These are phyloP conservation scores for Leishmania major DNA, from an alignment of 208 protist species.

Conservation along the genomic window DNA sequence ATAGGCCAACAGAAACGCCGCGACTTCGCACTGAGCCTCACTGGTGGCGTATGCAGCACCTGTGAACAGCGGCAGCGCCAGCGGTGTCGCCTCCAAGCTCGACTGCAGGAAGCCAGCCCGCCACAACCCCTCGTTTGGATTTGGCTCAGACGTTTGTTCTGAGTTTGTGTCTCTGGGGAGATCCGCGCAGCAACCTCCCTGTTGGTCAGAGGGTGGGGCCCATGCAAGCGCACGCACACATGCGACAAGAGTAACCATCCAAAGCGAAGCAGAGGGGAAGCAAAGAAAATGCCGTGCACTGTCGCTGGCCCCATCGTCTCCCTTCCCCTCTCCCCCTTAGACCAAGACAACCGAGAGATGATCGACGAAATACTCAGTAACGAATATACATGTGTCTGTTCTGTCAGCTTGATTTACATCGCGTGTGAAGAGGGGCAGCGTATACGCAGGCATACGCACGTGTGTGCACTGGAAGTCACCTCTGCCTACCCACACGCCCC, in stretches of 20 bases:
- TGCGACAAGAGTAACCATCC: background rate
- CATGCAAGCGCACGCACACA: background rate
- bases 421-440: background rate
- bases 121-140: background rate
- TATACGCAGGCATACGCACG: background rate
- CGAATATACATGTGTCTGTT: background rate
- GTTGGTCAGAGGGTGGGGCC: background rate
- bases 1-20: background rate
- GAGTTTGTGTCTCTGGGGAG: background rate
- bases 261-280: background rate
- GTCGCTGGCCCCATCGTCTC: background rate
- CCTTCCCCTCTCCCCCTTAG: background rate
- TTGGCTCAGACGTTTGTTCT: background rate
- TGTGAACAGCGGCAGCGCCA: background rate
- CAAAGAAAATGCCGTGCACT: background rate
- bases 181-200: background rate
- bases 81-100: background rate
- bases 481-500: background rate
- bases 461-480: background rate
- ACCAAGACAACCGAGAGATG: background rate
- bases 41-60: background rate
- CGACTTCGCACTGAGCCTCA: background rate
- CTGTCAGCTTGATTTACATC: constrained; percentile 3
- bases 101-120: background rate
- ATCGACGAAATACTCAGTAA: background rate